Conservation (phyloP, 345 rosid species). For the Linum usitatissimum region DNA sequence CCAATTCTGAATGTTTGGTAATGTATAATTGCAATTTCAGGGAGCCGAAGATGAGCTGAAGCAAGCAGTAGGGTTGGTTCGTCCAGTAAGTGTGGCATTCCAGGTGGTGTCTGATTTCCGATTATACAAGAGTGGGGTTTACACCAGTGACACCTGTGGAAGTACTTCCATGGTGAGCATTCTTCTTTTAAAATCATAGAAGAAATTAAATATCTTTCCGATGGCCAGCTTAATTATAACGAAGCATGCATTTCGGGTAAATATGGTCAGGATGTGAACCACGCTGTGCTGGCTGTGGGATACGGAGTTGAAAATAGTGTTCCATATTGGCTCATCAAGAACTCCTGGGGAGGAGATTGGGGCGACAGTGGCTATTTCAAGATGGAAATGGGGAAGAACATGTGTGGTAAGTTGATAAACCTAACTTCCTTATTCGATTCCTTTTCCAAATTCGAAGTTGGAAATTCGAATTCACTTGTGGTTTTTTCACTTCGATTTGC, state of each 20-base stretch:
- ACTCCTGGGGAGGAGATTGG: conserved; percentile 84
- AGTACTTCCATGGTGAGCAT: conserved; percentile 53
- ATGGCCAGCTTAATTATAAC: neutral
- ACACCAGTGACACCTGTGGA: conserved; percentile 58
- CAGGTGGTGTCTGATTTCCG: conserved; percentile 58
- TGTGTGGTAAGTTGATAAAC: conserved; percentile 64
- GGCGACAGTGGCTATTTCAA: conserved; percentile 85
- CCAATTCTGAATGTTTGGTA: too few species aligned
- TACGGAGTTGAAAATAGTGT: conserved; percentile 76
- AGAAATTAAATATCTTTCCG: neutral
- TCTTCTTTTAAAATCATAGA: neutral
- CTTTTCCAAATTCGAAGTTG: too few species aligned
- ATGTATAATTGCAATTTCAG: conserved; percentile 20
- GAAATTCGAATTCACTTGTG: too few species aligned
- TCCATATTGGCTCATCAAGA: conserved; percentile 85
- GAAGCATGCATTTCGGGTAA: conserved; percentile 1
- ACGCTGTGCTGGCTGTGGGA: conserved; percentile 90
- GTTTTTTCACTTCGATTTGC: conserved; percentile 8
- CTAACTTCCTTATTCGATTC: neutral
- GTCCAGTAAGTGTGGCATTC: conserved; percentile 93
- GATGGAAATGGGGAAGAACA: conserved; percentile 91
- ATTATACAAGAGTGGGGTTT: conserved; percentile 72
- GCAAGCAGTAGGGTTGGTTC: conserved; percentile 78
- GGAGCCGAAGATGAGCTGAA: conserved; percentile 86
- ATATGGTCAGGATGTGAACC: conserved; percentile 81